Percentiles rank a stretch among this genome's conserved stretches.
phyloP scores from a whole-genome alignment of 768 basidiomycete species.

The Lentinula boryana region DNA sequence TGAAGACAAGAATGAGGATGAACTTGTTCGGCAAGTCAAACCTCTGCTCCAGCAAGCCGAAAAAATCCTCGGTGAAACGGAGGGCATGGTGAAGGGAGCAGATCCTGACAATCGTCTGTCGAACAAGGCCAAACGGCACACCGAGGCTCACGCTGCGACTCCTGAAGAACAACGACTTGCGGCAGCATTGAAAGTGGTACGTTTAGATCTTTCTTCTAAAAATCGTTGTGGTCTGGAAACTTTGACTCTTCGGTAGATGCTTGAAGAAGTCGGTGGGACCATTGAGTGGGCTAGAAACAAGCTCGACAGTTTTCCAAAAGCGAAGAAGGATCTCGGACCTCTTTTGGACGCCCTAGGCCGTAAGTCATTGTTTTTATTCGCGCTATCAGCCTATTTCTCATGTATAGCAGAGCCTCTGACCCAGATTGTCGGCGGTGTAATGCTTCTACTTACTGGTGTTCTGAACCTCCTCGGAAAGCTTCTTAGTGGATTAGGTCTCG shows the following conservation, averaged over 20 bases:
- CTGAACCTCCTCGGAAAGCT: constrained; percentile 29
- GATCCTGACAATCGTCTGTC: constrained; percentile 30
- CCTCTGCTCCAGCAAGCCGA: constrained; percentile 31
- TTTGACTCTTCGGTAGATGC: constrained; percentile 15
- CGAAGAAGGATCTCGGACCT: constrained; percentile 30
- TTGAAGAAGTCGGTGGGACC: constrained; percentile 30
- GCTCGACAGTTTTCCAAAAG: constrained; percentile 29
- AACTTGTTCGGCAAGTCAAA: constrained; percentile 27
- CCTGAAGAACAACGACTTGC: constrained; percentile 32
- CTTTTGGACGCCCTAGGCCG: constrained; percentile 29
- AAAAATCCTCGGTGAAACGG: constrained; percentile 30
- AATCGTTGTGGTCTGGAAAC: neutral
- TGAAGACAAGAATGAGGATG: constrained; percentile 29
- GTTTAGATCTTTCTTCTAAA: neutral
- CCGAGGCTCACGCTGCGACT: constrained; percentile 28
- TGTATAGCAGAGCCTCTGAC: constrained; percentile 23
- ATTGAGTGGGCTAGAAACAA: constrained; percentile 33
- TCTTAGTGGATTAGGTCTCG: constrained; percentile 25
- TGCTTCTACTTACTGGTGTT: constrained; percentile 27
- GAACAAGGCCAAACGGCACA: constrained; percentile 27
- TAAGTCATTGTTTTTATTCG: constrained; percentile 11
- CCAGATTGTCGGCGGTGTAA: constrained; percentile 33
- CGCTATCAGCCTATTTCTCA: neutral
- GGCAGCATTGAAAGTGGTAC: constrained; percentile 28
- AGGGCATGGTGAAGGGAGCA: constrained; percentile 27